Conservation (phyloP, 2,329 filamentous ascomycete genomes). For the Fusarium drepaniforme region DNA sequence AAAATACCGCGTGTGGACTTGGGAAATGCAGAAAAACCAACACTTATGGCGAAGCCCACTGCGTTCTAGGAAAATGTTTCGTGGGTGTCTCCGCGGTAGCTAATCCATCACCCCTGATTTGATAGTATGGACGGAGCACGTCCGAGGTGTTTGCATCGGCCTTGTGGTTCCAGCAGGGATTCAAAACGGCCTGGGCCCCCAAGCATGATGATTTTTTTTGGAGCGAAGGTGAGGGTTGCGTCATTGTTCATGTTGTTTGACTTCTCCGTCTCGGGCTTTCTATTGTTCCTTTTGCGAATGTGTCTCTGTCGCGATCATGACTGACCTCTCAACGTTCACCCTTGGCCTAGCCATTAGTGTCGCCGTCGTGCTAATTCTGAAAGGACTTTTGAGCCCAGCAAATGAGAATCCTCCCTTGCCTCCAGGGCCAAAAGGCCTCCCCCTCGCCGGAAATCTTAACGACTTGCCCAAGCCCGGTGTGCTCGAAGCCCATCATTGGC, state of each 20-base stretch:
- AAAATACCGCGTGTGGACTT: background rate
- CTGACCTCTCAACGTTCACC: background rate
- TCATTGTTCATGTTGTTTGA: background rate
- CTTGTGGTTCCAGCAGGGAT: background rate
- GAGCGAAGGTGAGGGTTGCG: background rate
- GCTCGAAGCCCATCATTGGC: conserved; percentile 32
- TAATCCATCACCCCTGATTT: background rate
- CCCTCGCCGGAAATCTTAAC: conserved; percentile 26
- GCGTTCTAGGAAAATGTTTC: background rate
- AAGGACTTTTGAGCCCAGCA: background rate
- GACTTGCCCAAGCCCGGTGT: conserved; percentile 20
- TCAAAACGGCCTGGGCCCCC: background rate
- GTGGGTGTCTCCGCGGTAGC: background rate
- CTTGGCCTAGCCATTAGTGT: background rate
- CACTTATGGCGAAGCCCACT: background rate
- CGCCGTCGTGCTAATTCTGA: background rate
- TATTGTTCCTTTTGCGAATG: background rate
- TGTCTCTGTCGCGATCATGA: background rate
- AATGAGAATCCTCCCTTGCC: conserved; percentile 11
- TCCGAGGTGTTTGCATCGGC: background rate
- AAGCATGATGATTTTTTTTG: background rate
- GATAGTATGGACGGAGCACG: background rate
- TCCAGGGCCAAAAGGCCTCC: conserved; percentile 31
- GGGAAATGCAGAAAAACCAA: background rate
- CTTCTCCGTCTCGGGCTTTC: background rate